Evolutionary conservation across 2,329 filamentous ascomycete species (phyloP).

Genomic region (Botrytis galanthina): DNA sequence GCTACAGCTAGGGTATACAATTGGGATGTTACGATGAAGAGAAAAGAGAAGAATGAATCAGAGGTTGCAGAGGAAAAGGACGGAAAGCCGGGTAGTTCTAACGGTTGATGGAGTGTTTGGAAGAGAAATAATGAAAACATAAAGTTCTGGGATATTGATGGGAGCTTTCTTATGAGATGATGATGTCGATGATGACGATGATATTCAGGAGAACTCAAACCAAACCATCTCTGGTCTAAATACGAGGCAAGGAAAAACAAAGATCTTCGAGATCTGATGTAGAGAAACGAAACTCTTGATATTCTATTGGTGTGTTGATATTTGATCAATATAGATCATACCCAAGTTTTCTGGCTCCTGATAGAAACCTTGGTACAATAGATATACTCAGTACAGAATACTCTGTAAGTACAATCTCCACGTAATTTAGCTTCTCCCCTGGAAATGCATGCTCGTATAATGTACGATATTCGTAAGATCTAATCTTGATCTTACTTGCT

Average conservation of each 20-base stretch:
- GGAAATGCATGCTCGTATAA: background rate
- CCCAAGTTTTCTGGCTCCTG: background rate
- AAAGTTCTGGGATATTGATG: background rate
- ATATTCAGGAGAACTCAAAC: conserved; percentile 20
- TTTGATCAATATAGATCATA: conserved; percentile 10
- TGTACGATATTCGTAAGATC: background rate
- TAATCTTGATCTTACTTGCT: background rate
- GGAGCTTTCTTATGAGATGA: background rate
- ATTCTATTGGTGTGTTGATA: background rate
- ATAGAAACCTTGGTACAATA: background rate
- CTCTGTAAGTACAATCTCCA: background rate
- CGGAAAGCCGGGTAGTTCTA: conserved; percentile 38
- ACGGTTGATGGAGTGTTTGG: conserved; percentile 31
- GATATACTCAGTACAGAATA: too few relatives aligned
- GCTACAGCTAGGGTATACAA: conserved; percentile 98
- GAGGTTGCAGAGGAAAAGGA: conserved; percentile 40
- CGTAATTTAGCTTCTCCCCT: background rate
- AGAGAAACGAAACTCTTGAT: conserved; percentile 5
- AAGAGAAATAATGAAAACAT: conserved; percentile 18
- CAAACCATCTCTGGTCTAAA: background rate
- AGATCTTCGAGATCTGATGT: conserved; percentile 7
- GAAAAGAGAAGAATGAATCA: conserved; percentile 78
- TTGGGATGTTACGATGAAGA: conserved; percentile 94
- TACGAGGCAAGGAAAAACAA: background rate
- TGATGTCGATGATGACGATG: background rate